These are phyloP conservation scores for Microstegium vimineum DNA, from an alignment of 176 grass and related monocot species.

Conservation along the genomic window DNA sequence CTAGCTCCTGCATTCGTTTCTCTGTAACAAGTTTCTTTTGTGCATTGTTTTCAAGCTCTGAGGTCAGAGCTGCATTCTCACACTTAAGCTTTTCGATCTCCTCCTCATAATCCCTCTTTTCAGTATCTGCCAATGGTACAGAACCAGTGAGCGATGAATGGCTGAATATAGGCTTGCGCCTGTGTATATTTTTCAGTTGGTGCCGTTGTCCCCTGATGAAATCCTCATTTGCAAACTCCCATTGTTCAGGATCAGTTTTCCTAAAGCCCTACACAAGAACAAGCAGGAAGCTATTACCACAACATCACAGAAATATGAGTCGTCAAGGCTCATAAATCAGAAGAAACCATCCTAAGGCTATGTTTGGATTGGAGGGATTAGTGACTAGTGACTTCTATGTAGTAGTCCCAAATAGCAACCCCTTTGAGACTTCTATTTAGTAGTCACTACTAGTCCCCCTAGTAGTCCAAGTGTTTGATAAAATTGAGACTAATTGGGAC, in stretches of 20 bases:
- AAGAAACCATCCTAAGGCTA: background rate
- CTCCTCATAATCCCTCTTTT: constrained; percentile 67
- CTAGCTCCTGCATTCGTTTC: constrained; percentile 73
- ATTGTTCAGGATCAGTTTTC: constrained; percentile 84
- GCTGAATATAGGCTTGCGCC: constrained; percentile 89
- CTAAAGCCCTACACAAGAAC: constrained; percentile 62
- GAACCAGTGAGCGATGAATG: constrained; percentile 56
- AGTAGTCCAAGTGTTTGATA: no score
- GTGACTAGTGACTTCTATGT: no score
- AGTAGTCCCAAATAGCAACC: no score
- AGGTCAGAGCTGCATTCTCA: constrained; percentile 50
- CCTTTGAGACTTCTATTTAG: no score
- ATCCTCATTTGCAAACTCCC: constrained; percentile 93
- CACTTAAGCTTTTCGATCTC: constrained; percentile 70
- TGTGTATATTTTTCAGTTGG: constrained; percentile 73
- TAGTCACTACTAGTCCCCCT: no score
- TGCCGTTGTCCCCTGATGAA: constrained; percentile 64
- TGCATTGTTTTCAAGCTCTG: constrained; percentile 58
- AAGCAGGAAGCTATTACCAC: background rate
- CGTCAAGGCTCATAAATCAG: background rate
- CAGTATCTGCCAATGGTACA: constrained; percentile 47
- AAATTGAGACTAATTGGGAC: no score
- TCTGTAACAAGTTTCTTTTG: constrained; percentile 61
- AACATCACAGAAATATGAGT: background rate
- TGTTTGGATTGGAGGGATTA: no score